Evolutionary conservation across 148 eudicot genomes (phyloP), one percentile per base, ranked within the genome.

Genomic region (Persicaria maculosa): DNA sequence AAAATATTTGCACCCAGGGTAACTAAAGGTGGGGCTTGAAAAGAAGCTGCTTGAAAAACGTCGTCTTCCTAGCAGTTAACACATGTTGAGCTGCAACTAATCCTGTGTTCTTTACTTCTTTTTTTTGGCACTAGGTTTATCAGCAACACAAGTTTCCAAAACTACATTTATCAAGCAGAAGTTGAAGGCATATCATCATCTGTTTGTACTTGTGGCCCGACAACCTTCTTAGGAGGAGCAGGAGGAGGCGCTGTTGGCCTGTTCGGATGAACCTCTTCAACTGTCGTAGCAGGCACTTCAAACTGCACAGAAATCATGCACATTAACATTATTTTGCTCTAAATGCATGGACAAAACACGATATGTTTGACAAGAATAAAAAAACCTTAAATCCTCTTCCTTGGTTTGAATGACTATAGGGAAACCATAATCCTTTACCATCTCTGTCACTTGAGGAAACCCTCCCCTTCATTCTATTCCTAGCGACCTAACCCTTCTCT

Each of bases 201-300:
- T 2, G 73, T 14, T 19, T 4, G 54, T 71, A 52, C 40, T 47
- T 46, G 36, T 45, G 73, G 73, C 25, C 8, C 7, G n/a, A 9
- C 15, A 19, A 71, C 20, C 16, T 73, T 73, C 77, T 76, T 79
- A 12, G 68, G 48, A 74, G 86, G 78, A 67, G 19, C 68, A 1
- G 84, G 47, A 9, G 88, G 89, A 12, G 90, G 90, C 73, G 77
- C 77, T 14, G 77, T 50, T 77, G 97, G 91, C 79, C 97, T 82
- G 78, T 85, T 88, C 68, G 98, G 87, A 64, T 91, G 97, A 79
- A 89, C 84, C 80, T 90, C 80, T 54, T 86, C 83, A 9, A 91
- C 91, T 75, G 72, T 75, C 79, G 91, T 84, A 43, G 80, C 70
- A n/a, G 97, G 90, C 79, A 89, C 77, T 46, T 93, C 93, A 86